Evolutionary conservation across 129 eudicot species (phyloP), one percentile per base, ranked within the genome.

Genomic region (Deinandra increscens): DNA sequence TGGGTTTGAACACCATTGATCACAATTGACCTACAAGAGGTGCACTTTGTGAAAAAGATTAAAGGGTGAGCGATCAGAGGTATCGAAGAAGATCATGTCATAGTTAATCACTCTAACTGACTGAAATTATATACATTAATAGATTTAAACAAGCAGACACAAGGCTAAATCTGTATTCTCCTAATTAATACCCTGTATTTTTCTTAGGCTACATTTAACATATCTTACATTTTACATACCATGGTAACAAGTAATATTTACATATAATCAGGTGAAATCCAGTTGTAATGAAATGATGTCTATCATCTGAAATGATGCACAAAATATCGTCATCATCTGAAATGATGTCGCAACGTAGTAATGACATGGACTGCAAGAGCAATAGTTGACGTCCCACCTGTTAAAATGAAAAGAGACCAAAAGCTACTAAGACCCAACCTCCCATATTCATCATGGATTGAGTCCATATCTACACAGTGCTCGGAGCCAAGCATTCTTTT

Each of bases 361-460:
- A 68, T 15, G 42, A 9, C 61, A 59, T 75, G 80, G 22, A 83
- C 29, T 3, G 53, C 69, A 23, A 83, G 75, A 7, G 82, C 66
- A 10, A 75, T 20, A 2, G 88, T 76, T 0, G 82, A 76, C 11
- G 84, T 80, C 66, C 72, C 73, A 34, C 77, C 81, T 5, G 83
- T 78, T 3, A 78, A 50, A 42, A 75, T 37, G 59, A 84, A 78
- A 38, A 81, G 85, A 0, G 76, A 76, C 77, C 77, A 78, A 56
- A 84, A 84, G 74, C 77, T 84, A 39, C 41, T 48, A 34, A 80
- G 81, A 51, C 77, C 75, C 59, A 84, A 79, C 73, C 85, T 81
- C 13, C 68, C 80, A 53, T 75, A 75, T 36, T 75, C 74, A 37
- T 75, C 80, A 19, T 56, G 26, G 42, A 9, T 8, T 5, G 74